Percentiles rank a stretch among this genome's conserved stretches.
phyloP scores from a whole-genome alignment of 352 stramenopile species.

The Lagenidium sp. region DNA sequence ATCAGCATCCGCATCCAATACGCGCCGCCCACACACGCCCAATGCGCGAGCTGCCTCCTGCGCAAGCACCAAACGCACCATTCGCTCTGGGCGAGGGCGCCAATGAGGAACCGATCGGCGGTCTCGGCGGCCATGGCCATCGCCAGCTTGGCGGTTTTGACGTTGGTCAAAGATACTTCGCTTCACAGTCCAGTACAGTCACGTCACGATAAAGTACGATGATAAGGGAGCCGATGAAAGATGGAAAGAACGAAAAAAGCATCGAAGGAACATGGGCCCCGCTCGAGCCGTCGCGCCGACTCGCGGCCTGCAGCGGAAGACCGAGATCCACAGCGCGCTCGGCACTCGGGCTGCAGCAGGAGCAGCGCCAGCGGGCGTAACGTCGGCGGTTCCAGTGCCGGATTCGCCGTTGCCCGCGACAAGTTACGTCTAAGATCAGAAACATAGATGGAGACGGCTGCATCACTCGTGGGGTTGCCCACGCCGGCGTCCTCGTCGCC shows the following conservation, averaged over 20 bases:
- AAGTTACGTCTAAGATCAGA: conserved; percentile 11
- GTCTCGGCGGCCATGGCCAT: conserved; percentile 11
- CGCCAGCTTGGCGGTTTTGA: not conserved
- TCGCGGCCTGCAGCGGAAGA: no score
- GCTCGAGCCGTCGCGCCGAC: no score
- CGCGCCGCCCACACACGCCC: not conserved
- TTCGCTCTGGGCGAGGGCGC: conserved; percentile 12
- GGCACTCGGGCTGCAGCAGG: no score
- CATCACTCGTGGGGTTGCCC: no score
- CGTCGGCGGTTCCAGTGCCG: conserved; percentile 14
- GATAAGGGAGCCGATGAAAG: no score
- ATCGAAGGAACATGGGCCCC: no score
- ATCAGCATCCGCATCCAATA: not conserved
- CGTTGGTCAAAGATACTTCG: not conserved
- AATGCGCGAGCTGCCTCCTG: no score
- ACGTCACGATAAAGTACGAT: no score
- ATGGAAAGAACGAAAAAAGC: no score
- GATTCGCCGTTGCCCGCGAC: conserved; percentile 6
- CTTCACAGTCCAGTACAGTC: no score
- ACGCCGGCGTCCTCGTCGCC: no score
- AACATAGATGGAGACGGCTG: conserved; percentile 4
- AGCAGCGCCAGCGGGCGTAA: conserved; percentile 4
- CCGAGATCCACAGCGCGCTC: no score
- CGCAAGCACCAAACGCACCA: conserved; percentile 12
- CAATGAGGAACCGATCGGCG: conserved; percentile 14